Conservation (phyloP, 805 yeast genomes). For the Blastobotrys robertii region DNA sequence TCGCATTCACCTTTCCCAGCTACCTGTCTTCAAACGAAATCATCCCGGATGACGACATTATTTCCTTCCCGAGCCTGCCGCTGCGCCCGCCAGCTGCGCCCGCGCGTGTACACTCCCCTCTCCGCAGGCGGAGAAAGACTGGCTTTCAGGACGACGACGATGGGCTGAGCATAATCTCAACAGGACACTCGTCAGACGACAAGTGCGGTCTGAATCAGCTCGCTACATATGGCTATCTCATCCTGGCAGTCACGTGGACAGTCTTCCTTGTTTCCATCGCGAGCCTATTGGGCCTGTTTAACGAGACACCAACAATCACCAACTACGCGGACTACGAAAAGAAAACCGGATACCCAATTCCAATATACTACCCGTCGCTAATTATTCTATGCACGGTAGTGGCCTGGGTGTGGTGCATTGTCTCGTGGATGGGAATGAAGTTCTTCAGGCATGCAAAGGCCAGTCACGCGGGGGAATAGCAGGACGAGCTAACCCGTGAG, state of each 20-base stretch:
- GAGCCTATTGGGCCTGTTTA: conserved; percentile 8
- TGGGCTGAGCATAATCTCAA: too few relatives aligned
- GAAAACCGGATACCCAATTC: conserved; percentile 30
- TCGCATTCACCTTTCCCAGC: too few relatives aligned
- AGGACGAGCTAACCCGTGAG: too few relatives aligned
- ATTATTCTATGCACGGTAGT: conserved; percentile 28
- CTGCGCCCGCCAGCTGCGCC: too few relatives aligned
- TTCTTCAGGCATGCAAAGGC: conserved; percentile 73
- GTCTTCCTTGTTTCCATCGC: conserved; percentile 7
- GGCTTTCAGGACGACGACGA: conserved; percentile 3
- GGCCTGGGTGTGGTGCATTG: conserved; percentile 60
- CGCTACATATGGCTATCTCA: background rate
- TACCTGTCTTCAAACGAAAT: too few relatives aligned
- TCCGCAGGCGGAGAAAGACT: conserved; percentile 1
- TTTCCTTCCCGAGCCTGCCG: too few relatives aligned
- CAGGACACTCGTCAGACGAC: too few relatives aligned
- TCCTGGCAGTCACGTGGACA: conserved; percentile 12
- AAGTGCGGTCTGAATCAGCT: too few relatives aligned
- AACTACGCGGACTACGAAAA: conserved; percentile 15
- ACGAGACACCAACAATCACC: background rate
- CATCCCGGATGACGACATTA: too few relatives aligned
- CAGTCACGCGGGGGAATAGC: conserved; percentile 19
- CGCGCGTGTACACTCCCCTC: background rate
- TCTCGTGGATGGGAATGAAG: conserved; percentile 74
- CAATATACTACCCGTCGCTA: conserved; percentile 30